phyloP scores from a whole-genome alignment of 192 early-diverging fungal genomes.

The Lobosporangium transversale region DNA sequence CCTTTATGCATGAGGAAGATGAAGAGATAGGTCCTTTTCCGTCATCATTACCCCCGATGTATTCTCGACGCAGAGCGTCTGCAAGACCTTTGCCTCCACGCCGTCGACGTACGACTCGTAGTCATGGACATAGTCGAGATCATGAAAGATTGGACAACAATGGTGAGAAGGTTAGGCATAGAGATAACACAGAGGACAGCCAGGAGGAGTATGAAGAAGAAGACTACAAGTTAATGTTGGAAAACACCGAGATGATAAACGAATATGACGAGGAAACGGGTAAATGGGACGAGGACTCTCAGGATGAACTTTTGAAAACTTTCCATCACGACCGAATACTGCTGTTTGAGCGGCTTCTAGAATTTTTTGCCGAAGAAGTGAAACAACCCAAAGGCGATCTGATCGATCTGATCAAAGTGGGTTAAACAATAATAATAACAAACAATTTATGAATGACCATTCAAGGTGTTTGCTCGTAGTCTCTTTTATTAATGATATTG shows the following conservation, averaged over 20 bases:
- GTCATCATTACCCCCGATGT: too few species aligned
- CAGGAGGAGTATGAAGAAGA: slow-evolving; percentile 1
- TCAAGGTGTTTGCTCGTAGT: too few species aligned
- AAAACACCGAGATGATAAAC: not conserved
- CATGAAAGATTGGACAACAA: slow-evolving; percentile 24
- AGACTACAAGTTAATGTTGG: not conserved
- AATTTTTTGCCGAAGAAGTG: slow-evolving; percentile 79
- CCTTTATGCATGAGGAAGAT: not conserved
- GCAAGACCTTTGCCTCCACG: not conserved
- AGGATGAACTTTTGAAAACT: slow-evolving; percentile 5
- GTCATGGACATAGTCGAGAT: too few species aligned
- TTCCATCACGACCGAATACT: slow-evolving; percentile 61
- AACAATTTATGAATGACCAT: too few species aligned
- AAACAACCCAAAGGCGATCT: slow-evolving; percentile 79
- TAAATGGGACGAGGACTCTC: slow-evolving; percentile 1
- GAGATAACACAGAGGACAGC: not conserved
- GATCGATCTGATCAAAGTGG: slow-evolving; percentile 71
- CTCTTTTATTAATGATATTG: too few species aligned
- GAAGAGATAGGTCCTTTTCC: too few species aligned
- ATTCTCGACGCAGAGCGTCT: not conserved
- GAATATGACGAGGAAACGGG: slow-evolving; percentile 13
- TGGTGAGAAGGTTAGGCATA: slow-evolving; percentile 8
- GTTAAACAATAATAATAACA: slow-evolving; percentile 16
- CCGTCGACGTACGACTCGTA: not conserved
- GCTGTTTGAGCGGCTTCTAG: slow-evolving; percentile 75